These are phyloP conservation scores for Camellia oleifera DNA, from an alignment of 179 eudicot genomes.

Conservation along the genomic window DNA sequence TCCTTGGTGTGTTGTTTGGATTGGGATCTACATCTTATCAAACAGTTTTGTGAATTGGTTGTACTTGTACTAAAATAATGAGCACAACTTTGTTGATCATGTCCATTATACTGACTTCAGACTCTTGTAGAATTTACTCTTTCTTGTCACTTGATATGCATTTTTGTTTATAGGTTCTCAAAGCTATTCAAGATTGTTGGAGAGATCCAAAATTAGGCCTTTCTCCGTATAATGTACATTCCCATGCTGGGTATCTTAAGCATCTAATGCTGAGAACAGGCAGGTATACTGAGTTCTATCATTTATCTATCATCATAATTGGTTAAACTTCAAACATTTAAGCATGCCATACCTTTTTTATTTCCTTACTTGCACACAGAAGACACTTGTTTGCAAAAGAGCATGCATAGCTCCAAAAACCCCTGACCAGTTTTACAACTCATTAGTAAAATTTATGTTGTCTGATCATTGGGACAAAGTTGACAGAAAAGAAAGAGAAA, in stretches of 20 bases:
- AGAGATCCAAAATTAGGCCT: conserved; percentile 64
- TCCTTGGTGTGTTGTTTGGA: not conserved
- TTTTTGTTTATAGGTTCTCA: conserved; percentile 76
- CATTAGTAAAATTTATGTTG: not conserved
- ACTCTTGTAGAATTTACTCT: conserved; percentile 7
- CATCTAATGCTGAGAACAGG: conserved; percentile 86
- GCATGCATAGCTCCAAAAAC: not conserved
- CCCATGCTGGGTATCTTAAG: conserved; percentile 87
- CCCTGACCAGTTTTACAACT: not conserved
- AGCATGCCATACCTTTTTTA: not conserved
- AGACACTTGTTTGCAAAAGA: not conserved
- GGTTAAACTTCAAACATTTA: not conserved
- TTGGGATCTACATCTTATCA: not conserved
- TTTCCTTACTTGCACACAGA: not conserved
- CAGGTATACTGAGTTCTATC: conserved; percentile 47
- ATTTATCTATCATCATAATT: not conserved
- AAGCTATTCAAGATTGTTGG: conserved; percentile 89
- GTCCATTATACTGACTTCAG: not conserved
- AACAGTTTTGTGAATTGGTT: not conserved
- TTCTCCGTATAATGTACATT: conserved; percentile 72
- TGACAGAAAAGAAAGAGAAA: not conserved
- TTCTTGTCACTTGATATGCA: conserved; percentile 23
- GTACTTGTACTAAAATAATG: not conserved
- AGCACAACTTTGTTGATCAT: not conserved
- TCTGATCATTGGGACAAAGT: no score